Percentiles rank a stretch among this genome's conserved stretches.
These are phyloP conservation scores for Rhizophagus clarus DNA, from an alignment of 192 early-diverging fungal genomes.

Conservation along the genomic window DNA sequence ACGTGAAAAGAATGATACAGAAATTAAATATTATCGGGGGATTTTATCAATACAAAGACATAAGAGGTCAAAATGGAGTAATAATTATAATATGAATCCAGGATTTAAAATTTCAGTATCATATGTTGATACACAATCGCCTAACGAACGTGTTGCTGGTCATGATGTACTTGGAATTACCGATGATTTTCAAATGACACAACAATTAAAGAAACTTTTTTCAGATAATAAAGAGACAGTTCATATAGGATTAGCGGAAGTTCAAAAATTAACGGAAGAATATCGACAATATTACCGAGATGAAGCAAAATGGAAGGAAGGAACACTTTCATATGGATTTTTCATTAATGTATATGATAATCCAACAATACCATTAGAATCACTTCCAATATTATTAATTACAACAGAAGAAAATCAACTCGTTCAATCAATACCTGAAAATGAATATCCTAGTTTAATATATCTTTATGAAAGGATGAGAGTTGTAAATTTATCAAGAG, in stretches of 20 bases:
- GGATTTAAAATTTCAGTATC: conserved; percentile 57
- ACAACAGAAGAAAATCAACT: conserved; percentile 42
- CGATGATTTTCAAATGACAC: conserved; percentile 52
- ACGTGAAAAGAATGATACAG: conserved; percentile 28
- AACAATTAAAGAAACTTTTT: conserved; percentile 55
- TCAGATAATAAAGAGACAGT: conserved; percentile 58
- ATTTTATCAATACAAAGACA: conserved; percentile 51
- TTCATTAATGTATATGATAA: conserved; percentile 51
- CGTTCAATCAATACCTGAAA: conserved; percentile 30
- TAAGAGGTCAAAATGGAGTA: conserved; percentile 38
- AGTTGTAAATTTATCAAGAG: conserved; percentile 38
- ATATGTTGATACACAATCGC: conserved; percentile 24
- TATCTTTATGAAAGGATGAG: conserved; percentile 47
- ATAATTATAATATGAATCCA: conserved; percentile 56
- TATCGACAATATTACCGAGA: conserved; percentile 53
- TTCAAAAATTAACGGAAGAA: conserved; percentile 44
- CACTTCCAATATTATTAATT: conserved; percentile 39
- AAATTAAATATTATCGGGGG: conserved; percentile 46
- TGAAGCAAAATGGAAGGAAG: conserved; percentile 54
- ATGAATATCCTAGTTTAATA: conserved; percentile 34
- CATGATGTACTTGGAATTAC: conserved; percentile 57
- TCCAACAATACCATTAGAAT: conserved; percentile 39
- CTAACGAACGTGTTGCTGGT: conserved; percentile 20
- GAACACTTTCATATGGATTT: conserved; percentile 50
- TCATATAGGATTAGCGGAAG: conserved; percentile 39